Conservation (phyloP, 768 basidiomycete genomes). For the Boletus pseudopeckii region DNA sequence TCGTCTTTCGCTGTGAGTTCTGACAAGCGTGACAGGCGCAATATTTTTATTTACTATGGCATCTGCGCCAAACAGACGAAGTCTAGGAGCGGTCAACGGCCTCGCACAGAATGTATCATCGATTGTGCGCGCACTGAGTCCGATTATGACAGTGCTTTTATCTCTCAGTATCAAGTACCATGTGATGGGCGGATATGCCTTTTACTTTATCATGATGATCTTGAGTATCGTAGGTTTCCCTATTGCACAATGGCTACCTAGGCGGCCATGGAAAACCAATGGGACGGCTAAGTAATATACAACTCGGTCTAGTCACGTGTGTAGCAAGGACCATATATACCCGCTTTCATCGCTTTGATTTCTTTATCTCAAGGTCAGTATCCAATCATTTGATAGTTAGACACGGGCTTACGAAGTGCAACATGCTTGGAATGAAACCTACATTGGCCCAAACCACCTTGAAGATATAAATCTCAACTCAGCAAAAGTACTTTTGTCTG, state of each 20-base stretch:
- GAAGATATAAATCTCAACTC: background rate
- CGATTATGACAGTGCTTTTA: constrained; percentile 27
- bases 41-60: constrained; percentile 12
- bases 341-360: constrained; percentile 18
- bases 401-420: constrained; percentile 11
- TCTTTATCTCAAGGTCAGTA: constrained; percentile 2
- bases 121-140: constrained; percentile 22
- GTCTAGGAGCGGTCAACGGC: constrained; percentile 64
- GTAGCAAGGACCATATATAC: constrained; percentile 4
- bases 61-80: constrained; percentile 56
- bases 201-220: constrained; percentile 19
- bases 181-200: constrained; percentile 26
- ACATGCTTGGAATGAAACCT: constrained; percentile 7
- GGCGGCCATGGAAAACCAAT: background rate
- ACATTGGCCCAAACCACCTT: constrained; percentile 1
- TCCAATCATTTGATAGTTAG: background rate
- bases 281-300: background rate
- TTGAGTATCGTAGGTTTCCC: background rate
- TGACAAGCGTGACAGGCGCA: background rate
- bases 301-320: background rate
- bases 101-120: constrained; percentile 17
- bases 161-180: constrained; percentile 28
- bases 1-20: background rate
- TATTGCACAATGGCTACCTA: background rate
- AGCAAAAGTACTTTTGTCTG: background rate